Evolutionary conservation across 805 yeast species (phyloP).

Genomic region (Candida koratica): DNA sequence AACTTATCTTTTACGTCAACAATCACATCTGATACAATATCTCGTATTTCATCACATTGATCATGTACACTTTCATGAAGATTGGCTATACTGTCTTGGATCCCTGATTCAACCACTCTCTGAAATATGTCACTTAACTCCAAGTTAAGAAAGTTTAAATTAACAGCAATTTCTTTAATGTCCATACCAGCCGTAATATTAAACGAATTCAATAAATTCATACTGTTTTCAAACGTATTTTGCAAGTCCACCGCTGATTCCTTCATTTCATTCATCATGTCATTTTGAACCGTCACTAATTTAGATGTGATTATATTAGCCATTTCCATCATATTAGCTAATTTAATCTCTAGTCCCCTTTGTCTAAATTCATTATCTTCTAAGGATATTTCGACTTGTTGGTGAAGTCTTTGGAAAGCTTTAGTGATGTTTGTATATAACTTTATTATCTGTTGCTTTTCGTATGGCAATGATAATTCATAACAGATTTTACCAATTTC

Average conservation of each 20-base stretch:
- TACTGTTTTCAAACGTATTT: constrained; percentile 3
- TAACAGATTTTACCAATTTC: constrained; percentile 50
- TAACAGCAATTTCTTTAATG: constrained; percentile 13
- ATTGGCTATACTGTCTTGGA: neutral
- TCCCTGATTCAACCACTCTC: neutral
- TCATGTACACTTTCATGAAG: constrained; percentile 3
- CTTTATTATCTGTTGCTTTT: constrained; percentile 46
- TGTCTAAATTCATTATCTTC: constrained; percentile 9
- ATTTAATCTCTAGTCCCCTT: constrained; percentile 11
- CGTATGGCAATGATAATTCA: constrained; percentile 49
- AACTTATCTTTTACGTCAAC: constrained; percentile 7
- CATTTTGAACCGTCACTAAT: constrained; percentile 5
- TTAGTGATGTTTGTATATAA: constrained; percentile 47
- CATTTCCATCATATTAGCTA: constrained; percentile 11
- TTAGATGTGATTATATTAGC: neutral
- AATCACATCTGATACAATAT: constrained; percentile 3
- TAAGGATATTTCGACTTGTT: constrained; percentile 2
- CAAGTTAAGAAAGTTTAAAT: constrained; percentile 10
- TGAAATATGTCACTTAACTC: constrained; percentile 6
- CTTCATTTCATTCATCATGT: constrained; percentile 9
- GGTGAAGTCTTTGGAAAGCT: constrained; percentile 12
- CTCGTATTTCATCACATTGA: constrained; percentile 8
- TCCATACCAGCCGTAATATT: constrained; percentile 4
- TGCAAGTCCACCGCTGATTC: constrained; percentile 8
- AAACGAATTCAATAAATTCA: constrained; percentile 7